phyloP scores from a whole-genome alignment of 495 filamentous ascomycete species.

The Evernia prunastri region DNA sequence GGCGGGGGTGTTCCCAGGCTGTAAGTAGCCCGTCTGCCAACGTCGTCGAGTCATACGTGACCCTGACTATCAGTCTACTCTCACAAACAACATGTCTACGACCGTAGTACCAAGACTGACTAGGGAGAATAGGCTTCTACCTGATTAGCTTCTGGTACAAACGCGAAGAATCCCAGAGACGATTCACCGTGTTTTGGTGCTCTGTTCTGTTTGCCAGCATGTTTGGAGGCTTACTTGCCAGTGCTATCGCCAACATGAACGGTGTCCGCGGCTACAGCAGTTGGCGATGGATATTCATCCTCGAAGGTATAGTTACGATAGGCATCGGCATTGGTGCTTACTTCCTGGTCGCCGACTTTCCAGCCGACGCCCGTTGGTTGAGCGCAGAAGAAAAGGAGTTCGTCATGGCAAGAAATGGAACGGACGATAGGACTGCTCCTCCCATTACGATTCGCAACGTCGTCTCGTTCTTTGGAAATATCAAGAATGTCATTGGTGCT shows the following conservation, averaged over 20 bases:
- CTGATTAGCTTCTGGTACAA: constrained; percentile 34
- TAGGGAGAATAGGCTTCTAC: constrained; percentile 23
- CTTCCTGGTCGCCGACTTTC: constrained; percentile 34
- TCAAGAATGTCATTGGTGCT: constrained; percentile 27
- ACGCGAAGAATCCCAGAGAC: constrained; percentile 31
- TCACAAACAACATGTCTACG: not conserved
- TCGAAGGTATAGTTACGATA: constrained; percentile 27
- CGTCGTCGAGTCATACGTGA: not conserved
- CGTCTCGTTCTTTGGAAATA: constrained; percentile 16
- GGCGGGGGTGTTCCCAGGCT: constrained; percentile 33
- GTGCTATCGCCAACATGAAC: constrained; percentile 47
- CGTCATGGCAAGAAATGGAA: constrained; percentile 18
- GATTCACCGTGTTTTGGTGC: constrained; percentile 34
- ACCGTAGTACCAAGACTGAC: not conserved
- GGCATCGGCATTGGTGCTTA: constrained; percentile 28
- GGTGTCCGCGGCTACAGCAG: constrained; percentile 54
- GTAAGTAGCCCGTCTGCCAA: not conserved
- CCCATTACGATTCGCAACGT: constrained; percentile 18
- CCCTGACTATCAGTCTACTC: not conserved
- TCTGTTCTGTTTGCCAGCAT: constrained; percentile 28
- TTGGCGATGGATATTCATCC: constrained; percentile 45
- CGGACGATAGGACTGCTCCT: constrained; percentile 8
- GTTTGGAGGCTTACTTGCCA: constrained; percentile 36
- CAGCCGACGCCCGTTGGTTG: constrained; percentile 30
- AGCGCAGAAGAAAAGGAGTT: constrained; percentile 16